These are phyloP conservation scores for Rhodotorula sp. DNA, from an alignment of 1,284 basidiomycete species.

Conservation along the genomic window DNA sequence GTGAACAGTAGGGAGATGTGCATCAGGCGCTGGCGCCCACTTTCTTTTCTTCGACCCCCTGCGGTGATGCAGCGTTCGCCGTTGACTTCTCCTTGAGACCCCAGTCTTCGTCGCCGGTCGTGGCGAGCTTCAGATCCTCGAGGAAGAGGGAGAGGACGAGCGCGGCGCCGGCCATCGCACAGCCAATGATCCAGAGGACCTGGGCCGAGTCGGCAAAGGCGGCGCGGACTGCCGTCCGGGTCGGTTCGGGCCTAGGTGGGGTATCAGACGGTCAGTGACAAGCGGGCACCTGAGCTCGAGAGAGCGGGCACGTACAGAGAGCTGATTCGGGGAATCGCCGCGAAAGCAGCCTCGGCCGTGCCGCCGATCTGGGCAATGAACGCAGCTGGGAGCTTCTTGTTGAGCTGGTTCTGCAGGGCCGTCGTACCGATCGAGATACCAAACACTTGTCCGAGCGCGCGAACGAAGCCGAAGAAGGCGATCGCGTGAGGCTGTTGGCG, in stretches of 20 bases:
- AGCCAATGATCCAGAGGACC: conserved; percentile 37
- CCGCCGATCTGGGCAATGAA: conserved; percentile 6
- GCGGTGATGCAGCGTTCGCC: neutral
- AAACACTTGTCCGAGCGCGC: conserved; percentile 34
- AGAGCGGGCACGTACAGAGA: conserved; percentile 13
- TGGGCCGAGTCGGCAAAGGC: conserved; percentile 37
- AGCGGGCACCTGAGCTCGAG: neutral
- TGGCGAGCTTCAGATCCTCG: neutral
- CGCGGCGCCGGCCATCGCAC: conserved; percentile 17
- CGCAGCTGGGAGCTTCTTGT: conserved; percentile 2
- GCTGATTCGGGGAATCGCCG: conserved; percentile 27
- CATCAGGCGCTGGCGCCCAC: neutral
- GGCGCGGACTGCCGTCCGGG: conserved; percentile 26
- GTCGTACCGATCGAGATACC: conserved; percentile 36
- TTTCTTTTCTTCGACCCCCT: neutral
- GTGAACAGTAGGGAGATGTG: too few relatives aligned
- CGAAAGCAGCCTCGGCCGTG: conserved; percentile 1
- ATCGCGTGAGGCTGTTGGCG: conserved; percentile 31
- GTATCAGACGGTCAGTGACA: neutral
- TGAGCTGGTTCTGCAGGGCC: conserved; percentile 25
- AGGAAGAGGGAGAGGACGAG: neutral
- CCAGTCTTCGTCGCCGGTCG: neutral
- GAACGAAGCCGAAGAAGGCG: conserved; percentile 19
- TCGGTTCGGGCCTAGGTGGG: conserved; percentile 29
- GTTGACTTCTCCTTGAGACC: neutral